Conservation (phyloP, 2,329 filamentous ascomycete species). For the Cercospora sp. region DNA sequence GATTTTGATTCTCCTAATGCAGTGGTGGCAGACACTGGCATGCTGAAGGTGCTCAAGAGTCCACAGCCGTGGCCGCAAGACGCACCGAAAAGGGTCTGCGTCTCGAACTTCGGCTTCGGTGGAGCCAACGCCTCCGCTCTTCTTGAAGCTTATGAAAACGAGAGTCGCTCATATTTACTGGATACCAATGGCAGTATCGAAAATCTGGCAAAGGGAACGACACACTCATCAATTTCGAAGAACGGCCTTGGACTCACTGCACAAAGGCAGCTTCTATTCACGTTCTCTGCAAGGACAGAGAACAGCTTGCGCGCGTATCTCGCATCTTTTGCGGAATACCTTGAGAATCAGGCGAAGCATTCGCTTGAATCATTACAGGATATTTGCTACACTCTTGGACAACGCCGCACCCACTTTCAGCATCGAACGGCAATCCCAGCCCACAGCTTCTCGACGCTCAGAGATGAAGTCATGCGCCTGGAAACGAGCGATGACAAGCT, state of each 20-base stretch:
- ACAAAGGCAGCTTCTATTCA: neutral
- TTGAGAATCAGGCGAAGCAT: neutral
- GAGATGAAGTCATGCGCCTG: neutral
- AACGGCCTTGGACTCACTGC: neutral
- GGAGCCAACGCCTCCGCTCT: slow-evolving; percentile 3
- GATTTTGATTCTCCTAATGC: slow-evolving; percentile 28
- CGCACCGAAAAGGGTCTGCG: slow-evolving; percentile 2
- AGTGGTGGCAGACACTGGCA: neutral
- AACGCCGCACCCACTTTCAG: neutral
- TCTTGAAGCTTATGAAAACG: neutral
- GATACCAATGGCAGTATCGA: neutral
- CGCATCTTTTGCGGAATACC: neutral
- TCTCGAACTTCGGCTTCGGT: slow-evolving; percentile 24
- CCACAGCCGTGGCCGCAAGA: slow-evolving; percentile 5
- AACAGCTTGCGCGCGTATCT: neutral
- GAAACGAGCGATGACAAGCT: neutral
- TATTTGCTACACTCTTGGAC: neutral
- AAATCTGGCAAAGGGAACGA: neutral
- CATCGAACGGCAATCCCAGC: neutral
- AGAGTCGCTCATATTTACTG: neutral
- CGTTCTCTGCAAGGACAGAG: neutral
- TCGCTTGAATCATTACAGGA: neutral
- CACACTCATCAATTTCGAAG: neutral
- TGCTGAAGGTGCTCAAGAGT: slow-evolving; percentile 30
- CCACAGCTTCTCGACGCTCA: neutral